These are phyloP conservation scores for Rosa multiflora DNA, from an alignment of 306 rosid species.

Conservation along the genomic window DNA sequence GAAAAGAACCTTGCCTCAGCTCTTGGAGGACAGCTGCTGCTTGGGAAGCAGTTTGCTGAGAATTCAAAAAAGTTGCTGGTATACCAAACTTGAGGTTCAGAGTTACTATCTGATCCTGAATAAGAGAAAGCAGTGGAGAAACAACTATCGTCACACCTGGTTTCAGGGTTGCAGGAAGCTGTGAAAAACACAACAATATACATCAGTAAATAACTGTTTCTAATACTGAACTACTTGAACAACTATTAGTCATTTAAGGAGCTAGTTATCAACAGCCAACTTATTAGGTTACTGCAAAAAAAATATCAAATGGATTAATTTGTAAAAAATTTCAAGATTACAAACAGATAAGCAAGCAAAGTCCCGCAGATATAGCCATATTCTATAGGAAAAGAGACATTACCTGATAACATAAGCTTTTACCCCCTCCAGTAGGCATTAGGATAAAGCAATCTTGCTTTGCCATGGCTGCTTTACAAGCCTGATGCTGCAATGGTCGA, in stretches of 20 bases:
- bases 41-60: slow-evolving; percentile 86
- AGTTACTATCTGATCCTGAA: slow-evolving; percentile 93
- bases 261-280: background rate
- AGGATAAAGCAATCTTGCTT: slow-evolving; percentile 85
- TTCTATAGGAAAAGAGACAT: slow-evolving; percentile 27
- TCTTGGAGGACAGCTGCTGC: slow-evolving; percentile 85
- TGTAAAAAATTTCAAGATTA: background rate
- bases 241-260: background rate
- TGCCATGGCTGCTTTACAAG: slow-evolving; percentile 75
- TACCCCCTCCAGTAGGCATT: slow-evolving; percentile 99
- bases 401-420: slow-evolving; percentile 98
- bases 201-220: background rate
- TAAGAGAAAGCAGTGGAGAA: slow-evolving; percentile 94
- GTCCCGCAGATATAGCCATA: background rate
- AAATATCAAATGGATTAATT: background rate
- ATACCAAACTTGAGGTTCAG: slow-evolving; percentile 85
- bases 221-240: background rate
- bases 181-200: slow-evolving; percentile 26
- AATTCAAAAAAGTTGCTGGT: slow-evolving; percentile 90
- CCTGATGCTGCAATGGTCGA: slow-evolving; percentile 90
- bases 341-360: slow-evolving; percentile 18
- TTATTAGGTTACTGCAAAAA: background rate
- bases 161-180: slow-evolving; percentile 96
- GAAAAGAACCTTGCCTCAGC: slow-evolving; percentile 67
- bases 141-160: slow-evolving; percentile 82